These are phyloP conservation scores for Lecanicillium sp. DNA, from an alignment of 2,329 filamentous ascomycete species.

Conservation along the genomic window DNA sequence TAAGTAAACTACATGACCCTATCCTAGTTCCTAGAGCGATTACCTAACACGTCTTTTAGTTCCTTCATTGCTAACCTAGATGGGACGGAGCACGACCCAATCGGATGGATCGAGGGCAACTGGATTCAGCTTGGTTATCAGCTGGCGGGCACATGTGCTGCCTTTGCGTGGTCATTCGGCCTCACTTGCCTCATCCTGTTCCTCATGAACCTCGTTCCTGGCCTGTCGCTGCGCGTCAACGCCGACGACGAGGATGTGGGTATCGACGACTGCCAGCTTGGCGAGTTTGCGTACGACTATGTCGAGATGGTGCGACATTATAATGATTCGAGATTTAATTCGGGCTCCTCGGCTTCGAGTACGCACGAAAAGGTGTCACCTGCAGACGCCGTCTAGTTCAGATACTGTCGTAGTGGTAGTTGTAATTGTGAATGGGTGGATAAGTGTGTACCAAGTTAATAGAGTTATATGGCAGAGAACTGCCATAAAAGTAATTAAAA, in stretches of 20 bases:
- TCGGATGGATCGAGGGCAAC: slow-evolving; percentile 66
- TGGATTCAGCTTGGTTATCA: slow-evolving; percentile 66
- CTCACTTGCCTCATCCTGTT: slow-evolving; percentile 64
- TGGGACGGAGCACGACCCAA: slow-evolving; percentile 49
- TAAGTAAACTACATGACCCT: slow-evolving; percentile 27
- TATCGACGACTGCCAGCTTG: slow-evolving; percentile 67
- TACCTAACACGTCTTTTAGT: slow-evolving; percentile 22
- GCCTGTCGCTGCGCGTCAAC: slow-evolving; percentile 59
- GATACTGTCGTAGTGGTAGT: too few species aligned
- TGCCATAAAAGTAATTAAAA: too few species aligned
- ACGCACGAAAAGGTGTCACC: slow-evolving; percentile 21
- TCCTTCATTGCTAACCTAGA: slow-evolving; percentile 69
- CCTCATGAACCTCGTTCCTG: slow-evolving; percentile 62
- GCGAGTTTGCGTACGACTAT: slow-evolving; percentile 80
- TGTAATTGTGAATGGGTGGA: too few species aligned
- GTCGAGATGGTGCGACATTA: slow-evolving; percentile 65
- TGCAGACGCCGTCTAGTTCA: background rate
- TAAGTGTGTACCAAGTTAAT: too few species aligned
- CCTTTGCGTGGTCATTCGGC: slow-evolving; percentile 58
- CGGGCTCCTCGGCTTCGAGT: slow-evolving; percentile 12
- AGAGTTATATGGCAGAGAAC: too few species aligned
- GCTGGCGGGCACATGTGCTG: slow-evolving; percentile 58
- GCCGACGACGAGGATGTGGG: slow-evolving; percentile 63
- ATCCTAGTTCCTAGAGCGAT: slow-evolving; percentile 1
- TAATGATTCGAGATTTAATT: slow-evolving; percentile 21